Evolutionary conservation across 495 filamentous ascomycete genomes (phyloP), one percentile per base, ranked within the genome.

Genomic region (Hypoxylon lenormandii): DNA sequence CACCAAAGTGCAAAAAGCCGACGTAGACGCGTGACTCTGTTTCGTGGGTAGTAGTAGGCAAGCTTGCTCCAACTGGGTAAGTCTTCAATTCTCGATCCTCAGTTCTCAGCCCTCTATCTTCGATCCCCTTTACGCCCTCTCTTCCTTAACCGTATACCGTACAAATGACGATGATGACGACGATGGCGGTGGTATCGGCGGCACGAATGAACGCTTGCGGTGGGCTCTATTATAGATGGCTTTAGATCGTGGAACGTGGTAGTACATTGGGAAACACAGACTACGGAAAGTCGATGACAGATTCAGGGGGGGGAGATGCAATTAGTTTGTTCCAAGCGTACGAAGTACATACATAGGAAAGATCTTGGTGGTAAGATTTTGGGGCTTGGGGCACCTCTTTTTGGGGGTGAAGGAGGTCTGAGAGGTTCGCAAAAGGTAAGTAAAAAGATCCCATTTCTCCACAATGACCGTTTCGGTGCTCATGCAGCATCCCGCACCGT

Each of bases 391-490:
- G 30, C 30, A 33, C 30, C 30, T 11, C 30, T 7, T 11, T 33
- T 33, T 30, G 59, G 37, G 40, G n/a, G n/a, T n/a, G n/a, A n/a
- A n/a, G n/a, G 22, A 49, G 23, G 13, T 64, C 30, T 42, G 60
- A n/a, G 60, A 60, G 54, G 66, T 64, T 70, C 48, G 15, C 28
- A 33, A 33, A 49, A 56, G 22, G 23, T n/a, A 26, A 16, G n/a
- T n/a, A n/a, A n/a, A 60, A 65, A 57, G 47, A 48, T n/a, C n/a
- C n/a, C n/a, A n/a, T 58, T 71, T 66, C 68, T 60, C 68, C 68
- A 71, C 62, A 71, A 59, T 71, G 47, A 63, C 68, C 62, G 16
- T 66, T 72, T 67, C 36, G 26, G 69, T 56, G n/a, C 64, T 52
- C 59, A 33, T 68, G 59, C 64, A 68, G 64, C 54, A 33, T 55